A percentile compares a stretch with the other conserved stretches of the same genome.
Evolutionary conservation across 2,329 filamentous ascomycete species (phyloP).

Genomic region (Tolypocladium guangdongense): DNA sequence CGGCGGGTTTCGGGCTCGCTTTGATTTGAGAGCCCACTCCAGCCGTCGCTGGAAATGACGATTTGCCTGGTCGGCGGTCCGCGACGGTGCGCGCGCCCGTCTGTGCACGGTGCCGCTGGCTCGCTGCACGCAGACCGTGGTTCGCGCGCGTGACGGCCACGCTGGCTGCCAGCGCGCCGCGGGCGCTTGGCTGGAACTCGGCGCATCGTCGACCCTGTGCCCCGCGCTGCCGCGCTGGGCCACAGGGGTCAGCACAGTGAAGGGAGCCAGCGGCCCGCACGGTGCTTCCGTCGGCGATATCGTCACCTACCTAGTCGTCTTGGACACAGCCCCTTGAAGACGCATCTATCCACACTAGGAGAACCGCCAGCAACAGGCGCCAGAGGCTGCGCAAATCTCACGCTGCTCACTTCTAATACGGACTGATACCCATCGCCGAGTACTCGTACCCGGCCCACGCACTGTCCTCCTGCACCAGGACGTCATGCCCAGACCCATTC

Average conservation of each 20-base stretch:
- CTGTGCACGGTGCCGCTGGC: not conserved
- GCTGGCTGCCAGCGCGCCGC: not conserved
- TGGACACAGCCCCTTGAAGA: not conserved
- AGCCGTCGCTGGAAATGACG: too few relatives aligned
- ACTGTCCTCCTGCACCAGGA: constrained; percentile 3
- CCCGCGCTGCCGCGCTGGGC: not conserved
- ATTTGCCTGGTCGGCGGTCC: too few relatives aligned
- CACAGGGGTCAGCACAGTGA: not conserved
- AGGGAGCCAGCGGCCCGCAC: not conserved
- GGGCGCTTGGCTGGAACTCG: too few relatives aligned
- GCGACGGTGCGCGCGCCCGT: not conserved
- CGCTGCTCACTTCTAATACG: not conserved
- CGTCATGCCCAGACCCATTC: constrained; percentile 7
- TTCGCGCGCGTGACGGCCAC: not conserved
- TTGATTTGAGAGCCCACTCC: not conserved
- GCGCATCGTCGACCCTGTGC: too few relatives aligned
- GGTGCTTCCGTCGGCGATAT: not conserved
- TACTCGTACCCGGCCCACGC: not conserved
- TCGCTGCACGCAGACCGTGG: not conserved
- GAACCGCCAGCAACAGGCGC: not conserved
- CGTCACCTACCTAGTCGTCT: not conserved
- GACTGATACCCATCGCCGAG: not conserved
- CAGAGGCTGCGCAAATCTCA: not conserved
- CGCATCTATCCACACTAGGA: not conserved
- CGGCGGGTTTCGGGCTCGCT: not conserved